phyloP scores from a whole-genome alignment of 1,284 basidiomycete genomes.

The Lentinula novae-zelandiae region DNA sequence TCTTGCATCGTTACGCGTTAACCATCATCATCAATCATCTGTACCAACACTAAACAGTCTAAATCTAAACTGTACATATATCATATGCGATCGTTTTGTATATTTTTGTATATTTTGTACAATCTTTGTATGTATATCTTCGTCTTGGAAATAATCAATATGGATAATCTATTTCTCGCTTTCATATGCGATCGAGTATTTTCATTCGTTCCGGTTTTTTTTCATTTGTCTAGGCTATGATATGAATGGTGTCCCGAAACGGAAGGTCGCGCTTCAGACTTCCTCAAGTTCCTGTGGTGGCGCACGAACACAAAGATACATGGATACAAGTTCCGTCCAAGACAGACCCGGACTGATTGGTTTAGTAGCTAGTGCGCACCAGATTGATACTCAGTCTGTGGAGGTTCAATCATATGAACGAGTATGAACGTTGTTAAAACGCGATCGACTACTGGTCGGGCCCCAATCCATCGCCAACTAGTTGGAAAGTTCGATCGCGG shows the following conservation, averaged over 20 bases:
- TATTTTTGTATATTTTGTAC: conserved; percentile 9
- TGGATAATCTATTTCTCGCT: too few relatives aligned
- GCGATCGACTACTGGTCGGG: background rate
- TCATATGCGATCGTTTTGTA: background rate
- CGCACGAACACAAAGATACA: too few relatives aligned
- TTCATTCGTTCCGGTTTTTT: too few relatives aligned
- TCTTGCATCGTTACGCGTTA: background rate
- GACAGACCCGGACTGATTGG: too few relatives aligned
- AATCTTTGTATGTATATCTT: conserved; percentile 2
- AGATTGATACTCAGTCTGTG: background rate
- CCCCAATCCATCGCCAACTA: background rate
- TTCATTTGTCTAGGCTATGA: too few relatives aligned
- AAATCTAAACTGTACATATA: background rate
- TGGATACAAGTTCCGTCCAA: too few relatives aligned
- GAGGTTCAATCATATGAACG: background rate
- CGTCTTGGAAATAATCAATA: background rate
- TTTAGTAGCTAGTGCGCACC: too few relatives aligned
- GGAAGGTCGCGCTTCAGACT: too few relatives aligned
- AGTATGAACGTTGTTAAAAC: background rate
- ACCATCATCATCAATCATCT: conserved; percentile 1
- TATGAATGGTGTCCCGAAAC: too few relatives aligned
- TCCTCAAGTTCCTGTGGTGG: too few relatives aligned
- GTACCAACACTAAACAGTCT: background rate
- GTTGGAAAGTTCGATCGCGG: too few relatives aligned
- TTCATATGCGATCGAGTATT: too few relatives aligned